These are phyloP conservation scores for Claviceps sp. DNA, from an alignment of 2,329 filamentous ascomycete species.

Conservation along the genomic window DNA sequence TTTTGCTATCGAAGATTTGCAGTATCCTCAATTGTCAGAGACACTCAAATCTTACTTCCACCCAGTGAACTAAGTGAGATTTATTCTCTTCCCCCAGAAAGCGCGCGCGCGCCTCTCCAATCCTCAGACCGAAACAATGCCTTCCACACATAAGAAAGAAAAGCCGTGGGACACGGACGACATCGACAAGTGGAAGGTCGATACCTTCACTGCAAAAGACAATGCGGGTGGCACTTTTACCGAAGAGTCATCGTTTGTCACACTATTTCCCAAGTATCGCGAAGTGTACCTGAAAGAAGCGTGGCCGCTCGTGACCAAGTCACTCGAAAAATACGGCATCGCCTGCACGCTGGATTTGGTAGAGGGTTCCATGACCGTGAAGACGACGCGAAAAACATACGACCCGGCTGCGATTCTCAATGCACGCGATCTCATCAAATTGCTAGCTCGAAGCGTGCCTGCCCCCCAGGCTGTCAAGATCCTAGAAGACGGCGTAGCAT, in stretches of 20 bases:
- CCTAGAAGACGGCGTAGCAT: conserved; percentile 78
- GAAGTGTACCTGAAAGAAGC: conserved; percentile 86
- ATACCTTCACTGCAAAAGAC: conserved; percentile 73
- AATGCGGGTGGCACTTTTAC: conserved; percentile 76
- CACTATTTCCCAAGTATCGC: conserved; percentile 89
- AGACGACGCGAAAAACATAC: conserved; percentile 81
- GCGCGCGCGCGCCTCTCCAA: not conserved
- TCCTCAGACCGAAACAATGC: conserved; percentile 40
- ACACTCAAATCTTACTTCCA: not conserved
- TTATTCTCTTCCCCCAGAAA: not conserved
- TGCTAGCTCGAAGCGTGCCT: conserved; percentile 82
- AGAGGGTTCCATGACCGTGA: conserved; percentile 92
- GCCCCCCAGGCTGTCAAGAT: conserved; percentile 91
- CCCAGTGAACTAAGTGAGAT: not conserved
- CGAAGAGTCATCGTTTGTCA: conserved; percentile 83
- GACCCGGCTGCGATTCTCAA: conserved; percentile 91
- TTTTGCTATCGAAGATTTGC: not conserved
- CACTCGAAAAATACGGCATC: conserved; percentile 77
- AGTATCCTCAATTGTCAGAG: not conserved
- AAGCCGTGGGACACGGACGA: conserved; percentile 96
- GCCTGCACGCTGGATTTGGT: conserved; percentile 88
- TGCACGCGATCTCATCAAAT: conserved; percentile 84
- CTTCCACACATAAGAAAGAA: conserved; percentile 76
- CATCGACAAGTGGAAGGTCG: conserved; percentile 93
- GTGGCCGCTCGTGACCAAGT: conserved; percentile 82